Base-by-base conservation (phyloP, 306 rosid genomes). In the Astragalus membranaceus region DNA sequence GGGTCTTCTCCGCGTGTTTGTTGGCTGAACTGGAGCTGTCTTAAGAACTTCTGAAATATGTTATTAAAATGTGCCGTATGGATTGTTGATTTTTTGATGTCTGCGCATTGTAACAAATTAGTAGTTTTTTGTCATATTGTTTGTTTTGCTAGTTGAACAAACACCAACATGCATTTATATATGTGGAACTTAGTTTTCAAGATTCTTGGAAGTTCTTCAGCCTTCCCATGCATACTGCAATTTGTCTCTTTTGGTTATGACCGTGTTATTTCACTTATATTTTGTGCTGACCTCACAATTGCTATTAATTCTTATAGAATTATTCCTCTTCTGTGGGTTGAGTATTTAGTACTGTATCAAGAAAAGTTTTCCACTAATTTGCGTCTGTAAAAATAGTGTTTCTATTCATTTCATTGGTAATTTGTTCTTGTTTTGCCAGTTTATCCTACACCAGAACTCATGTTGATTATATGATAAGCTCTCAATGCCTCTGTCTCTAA, bases 151-250 rank as follows among this genome's bases (percentile, higher is more conserved):
- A n/a, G n/a, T n/a, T n/a, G n/a, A n/a, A n/a, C n/a, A n/a, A n/a
- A n/a, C n/a, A n/a, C n/a, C 15, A 15, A 32, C 35, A 12, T 70
- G 35, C 47, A 70, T 30, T 82, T 58, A 36, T 52, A 46, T 56
- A 48, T 37, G 4, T 69, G 80, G 58, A 64, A 50, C 30, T 51
- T 36, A 32, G 55, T 51, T 53, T 82, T 64, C 51, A 58, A 44
- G 66, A 47, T 65, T 75, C 42, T 47, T 33, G 48, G 64, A 70
- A 66, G 42, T 61, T 75, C 53, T 61, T 75, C 53, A 17, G 36
- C 17, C 65, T 23, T 47, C 35, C 14, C 32, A 9, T 43, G 8
- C 8, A 15, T 23, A 50, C 36, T 43, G 23, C 66, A 61, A 56
- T 55, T 48, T 4, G 26, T 62, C 62, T 72, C 69, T 66, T 15